These are phyloP conservation scores for Lentinula boryana DNA, from an alignment of 768 basidiomycete genomes.

Conservation along the genomic window DNA sequence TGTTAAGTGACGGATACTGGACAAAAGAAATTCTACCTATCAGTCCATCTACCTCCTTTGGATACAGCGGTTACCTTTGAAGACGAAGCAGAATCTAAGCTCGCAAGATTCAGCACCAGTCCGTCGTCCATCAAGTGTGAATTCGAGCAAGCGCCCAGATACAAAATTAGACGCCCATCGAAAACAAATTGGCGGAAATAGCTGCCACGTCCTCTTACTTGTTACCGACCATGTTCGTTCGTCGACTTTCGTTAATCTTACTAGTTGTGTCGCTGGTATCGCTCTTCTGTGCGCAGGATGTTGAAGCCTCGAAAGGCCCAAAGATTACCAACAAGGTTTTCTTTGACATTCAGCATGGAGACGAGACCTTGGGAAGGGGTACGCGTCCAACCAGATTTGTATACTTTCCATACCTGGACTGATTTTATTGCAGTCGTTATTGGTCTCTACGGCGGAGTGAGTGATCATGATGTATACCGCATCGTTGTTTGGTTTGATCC, in stretches of 20 bases:
- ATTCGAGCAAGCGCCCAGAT: neutral
- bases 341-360: constrained; percentile 94
- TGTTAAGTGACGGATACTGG: too few species aligned
- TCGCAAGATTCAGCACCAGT: constrained; percentile 67
- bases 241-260: constrained; percentile 56
- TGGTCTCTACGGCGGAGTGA: constrained; percentile 86
- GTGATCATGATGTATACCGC: constrained; percentile 14
- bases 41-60: constrained; percentile 72
- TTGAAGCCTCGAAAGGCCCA: constrained; percentile 80
- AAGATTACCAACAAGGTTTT: constrained; percentile 89
- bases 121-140: constrained; percentile 33
- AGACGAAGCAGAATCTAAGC: constrained; percentile 24
- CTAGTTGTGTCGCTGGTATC: constrained; percentile 59
- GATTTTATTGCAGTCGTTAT: constrained; percentile 52
- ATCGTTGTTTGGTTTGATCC: neutral
- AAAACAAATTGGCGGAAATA: neutral
- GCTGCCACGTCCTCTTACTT: constrained; percentile 11
- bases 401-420: neutral
- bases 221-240: constrained; percentile 43
- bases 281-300: constrained; percentile 65
- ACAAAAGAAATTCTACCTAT: constrained; percentile 43
- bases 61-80: constrained; percentile 23
- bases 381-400: constrained; percentile 18
- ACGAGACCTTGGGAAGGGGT: constrained; percentile 79
- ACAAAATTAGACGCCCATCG: neutral